Evolutionary conservation across 106 monocot genomes (phyloP).

Genomic region (Iris macrosiphon): DNA sequence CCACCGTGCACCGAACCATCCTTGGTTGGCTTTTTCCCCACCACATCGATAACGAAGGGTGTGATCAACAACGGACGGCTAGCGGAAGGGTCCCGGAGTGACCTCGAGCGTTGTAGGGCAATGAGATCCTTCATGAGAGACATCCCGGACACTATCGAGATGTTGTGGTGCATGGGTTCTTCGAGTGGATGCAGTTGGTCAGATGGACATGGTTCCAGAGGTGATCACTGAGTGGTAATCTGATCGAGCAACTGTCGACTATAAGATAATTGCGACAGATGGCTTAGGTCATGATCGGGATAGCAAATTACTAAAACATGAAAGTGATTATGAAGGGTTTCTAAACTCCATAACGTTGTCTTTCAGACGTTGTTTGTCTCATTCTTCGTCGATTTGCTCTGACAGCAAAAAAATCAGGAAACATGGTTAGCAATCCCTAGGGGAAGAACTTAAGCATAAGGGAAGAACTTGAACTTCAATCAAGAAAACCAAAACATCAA

Average conservation of each 20-base stretch:
- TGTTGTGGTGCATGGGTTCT: conserved; percentile 51
- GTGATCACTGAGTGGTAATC: conserved; percentile 23
- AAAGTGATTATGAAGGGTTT: too few relatives aligned
- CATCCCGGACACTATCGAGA: conserved; percentile 30
- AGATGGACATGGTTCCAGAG: conserved; percentile 65
- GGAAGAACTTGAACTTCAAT: too few relatives aligned
- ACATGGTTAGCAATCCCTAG: too few relatives aligned
- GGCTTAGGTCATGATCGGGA: conserved; percentile 4
- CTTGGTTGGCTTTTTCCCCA: conserved; percentile 5
- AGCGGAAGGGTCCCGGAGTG: conserved; percentile 65
- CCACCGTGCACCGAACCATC: conserved; percentile 7
- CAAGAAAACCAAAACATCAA: too few relatives aligned
- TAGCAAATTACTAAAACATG: not conserved
- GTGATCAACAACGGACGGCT: conserved; percentile 52
- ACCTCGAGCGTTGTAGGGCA: conserved; percentile 60
- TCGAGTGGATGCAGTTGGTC: conserved; percentile 86
- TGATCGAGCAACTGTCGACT: too few relatives aligned
- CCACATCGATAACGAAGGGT: conserved; percentile 13
- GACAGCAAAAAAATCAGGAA: too few relatives aligned
- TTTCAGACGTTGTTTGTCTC: not conserved
- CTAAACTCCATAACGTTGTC: not conserved
- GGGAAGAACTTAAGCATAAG: too few relatives aligned
- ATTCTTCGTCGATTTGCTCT: too few relatives aligned
- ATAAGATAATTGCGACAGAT: not conserved
- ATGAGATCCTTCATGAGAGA: conserved; percentile 57